Base-by-base conservation (phyloP, 805 yeast genomes). In the Clavispora phyllophila region DNA sequence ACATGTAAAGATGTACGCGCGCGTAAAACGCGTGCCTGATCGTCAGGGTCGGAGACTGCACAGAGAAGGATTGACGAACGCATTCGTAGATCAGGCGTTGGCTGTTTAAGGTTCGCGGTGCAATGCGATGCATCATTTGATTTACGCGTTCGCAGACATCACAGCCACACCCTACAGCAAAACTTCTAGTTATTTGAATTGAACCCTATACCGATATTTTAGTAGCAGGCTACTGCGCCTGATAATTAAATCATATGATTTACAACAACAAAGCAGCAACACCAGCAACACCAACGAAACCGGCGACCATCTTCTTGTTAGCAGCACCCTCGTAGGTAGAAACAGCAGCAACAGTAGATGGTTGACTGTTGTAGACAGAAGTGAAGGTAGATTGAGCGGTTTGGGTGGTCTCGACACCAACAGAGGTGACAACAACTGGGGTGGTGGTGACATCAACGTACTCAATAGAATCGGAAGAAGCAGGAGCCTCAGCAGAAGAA, bases 371-470 rank as follows among this genome's bases (percentile, higher is more conserved):
- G 55, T 52, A 61, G 44, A 67, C 52, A 13, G 70, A 56, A 25
- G 69, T 63, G 50, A 61, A 48, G 44, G 76, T 69, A 40, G 66
- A 56, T 57, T 68, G 74, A 18, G 48, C 47, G 48, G 58, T 55
- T 25, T 51, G 50, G 40, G 75, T 72, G 42, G 75, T 70, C 48
- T 73, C 70, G 45, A 70, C 73, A 54, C 66, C 72, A 41, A 71
- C 66, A 28, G 79, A 68, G n/a, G 59, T 62, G 43, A 75, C 66
- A 38, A 63, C 71, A 42, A 70, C 63, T 53, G 80, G 80, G 37
- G 80, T 76, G 45, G 69, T 58, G 46, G 79, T 74, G 53, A 67
- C 63, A 50, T 76, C 79, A 40, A 73, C 76, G 56, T 68, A 72
- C 29, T 46, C 42, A 19, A 48, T 26, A 37, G 51, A 42, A n/a